Evolutionary conservation across 2,329 filamentous ascomycete species (phyloP).

Genomic region (Alternaria gaisen): DNA sequence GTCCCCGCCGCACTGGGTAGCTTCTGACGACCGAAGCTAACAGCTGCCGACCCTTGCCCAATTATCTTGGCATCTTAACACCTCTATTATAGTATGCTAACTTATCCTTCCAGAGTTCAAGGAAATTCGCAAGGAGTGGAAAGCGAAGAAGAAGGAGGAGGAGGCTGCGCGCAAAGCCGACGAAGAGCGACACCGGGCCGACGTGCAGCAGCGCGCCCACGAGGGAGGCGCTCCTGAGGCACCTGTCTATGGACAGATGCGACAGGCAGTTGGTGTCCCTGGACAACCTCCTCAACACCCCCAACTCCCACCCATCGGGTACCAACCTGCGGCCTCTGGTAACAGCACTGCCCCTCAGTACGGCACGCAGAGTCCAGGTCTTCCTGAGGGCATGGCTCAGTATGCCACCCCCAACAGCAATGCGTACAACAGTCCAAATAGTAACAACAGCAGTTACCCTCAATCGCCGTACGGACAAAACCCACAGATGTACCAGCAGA

Average conservation of each 20-base stretch:
- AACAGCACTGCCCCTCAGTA: constrained; percentile 57
- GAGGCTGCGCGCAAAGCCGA: constrained; percentile 88
- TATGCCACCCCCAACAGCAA: constrained; percentile 55
- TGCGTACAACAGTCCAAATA: constrained; percentile 55
- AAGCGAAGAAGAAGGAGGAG: constrained; percentile 98
- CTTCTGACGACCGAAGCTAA: constrained; percentile 58
- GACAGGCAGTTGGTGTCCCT: constrained; percentile 55
- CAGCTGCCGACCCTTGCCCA: constrained; percentile 48
- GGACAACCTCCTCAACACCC: constrained; percentile 57
- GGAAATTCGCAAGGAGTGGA: constrained; percentile 99
- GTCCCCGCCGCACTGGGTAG: constrained; percentile 61
- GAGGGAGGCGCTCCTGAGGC: constrained; percentile 61
- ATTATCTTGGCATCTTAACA: constrained; percentile 47
- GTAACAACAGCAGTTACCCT: constrained; percentile 59
- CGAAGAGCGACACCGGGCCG: constrained; percentile 81
- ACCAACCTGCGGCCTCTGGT: constrained; percentile 57
- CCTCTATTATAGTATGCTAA: constrained; percentile 47
- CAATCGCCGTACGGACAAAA: constrained; percentile 61
- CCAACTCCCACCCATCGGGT: constrained; percentile 62
- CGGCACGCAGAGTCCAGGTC: constrained; percentile 54
- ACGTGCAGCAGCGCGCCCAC: constrained; percentile 61
- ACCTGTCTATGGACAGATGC: constrained; percentile 56
- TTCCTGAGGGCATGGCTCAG: constrained; percentile 61
- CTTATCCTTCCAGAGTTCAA: constrained; percentile 80
- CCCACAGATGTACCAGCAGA: constrained; percentile 59